Base-by-base conservation (phyloP, 2,329 filamentous ascomycete genomes). In the Mollisia scopiformis region DNA sequence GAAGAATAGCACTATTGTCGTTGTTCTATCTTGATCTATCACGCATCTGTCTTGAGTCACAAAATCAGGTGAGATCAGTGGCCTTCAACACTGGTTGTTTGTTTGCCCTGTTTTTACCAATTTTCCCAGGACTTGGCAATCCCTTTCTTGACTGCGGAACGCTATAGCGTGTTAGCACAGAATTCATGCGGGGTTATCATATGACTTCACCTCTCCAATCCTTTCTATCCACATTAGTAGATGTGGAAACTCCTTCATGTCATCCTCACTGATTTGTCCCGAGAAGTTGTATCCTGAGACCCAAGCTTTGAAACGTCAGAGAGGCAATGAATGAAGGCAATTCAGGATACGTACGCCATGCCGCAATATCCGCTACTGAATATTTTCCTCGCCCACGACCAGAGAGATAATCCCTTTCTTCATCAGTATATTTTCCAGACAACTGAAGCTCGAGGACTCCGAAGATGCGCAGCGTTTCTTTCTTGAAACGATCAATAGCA, bases 381-480 rank as follows among this genome's bases (percentile, higher is more conserved):
- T 84, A 85, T 68, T 80, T 83, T n/a, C 83, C 83, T 64, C 79
- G 79, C 1, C 80, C 81, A 10, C 78, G 78, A 0, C 82, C 83
- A 21, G 80, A 82, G 2, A 84, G 73, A 62, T 83, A 85, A 7
- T 85, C 80, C 13, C 79, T 72, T 13, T 77, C 75, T 60, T 79
- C 72, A 14, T 78, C 80, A 1, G 76, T 79, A 68, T 80, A 83
- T 65, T 82, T 82, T 14, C 82, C 82, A 0, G 75, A 79, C 1
- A 84, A 73, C 10, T 78, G 80, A 59, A 84, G 81, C 61, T 84
- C 82, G n/a, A 84, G 75, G n/a, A 85, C 82, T 54, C 80, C 81
- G 65, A 76, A 84, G 11, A 84, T 78, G 5, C 82, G 78, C 2
- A 82, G 73, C 2, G 78, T 80, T 67, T 84, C 81, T 55, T 82